Base-by-base conservation (phyloP, 306 rosid genomes). In the Rubus idaeus region DNA sequence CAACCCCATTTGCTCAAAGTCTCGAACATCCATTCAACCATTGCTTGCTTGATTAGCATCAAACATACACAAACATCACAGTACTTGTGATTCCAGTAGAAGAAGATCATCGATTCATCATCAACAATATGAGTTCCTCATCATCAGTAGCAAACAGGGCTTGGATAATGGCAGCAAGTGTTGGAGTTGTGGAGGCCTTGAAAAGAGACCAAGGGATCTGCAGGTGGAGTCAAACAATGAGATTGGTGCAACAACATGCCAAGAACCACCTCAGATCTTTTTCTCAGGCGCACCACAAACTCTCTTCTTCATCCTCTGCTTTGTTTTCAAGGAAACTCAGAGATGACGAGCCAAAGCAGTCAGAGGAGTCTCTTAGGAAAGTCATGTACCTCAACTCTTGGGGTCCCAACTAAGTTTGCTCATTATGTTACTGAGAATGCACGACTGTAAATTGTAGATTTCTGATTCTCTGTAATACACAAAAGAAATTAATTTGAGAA, bases 341-440 rank as follows among this genome's bases (percentile, higher is more conserved):
- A 73, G 89, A 89, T 18, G 90, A 86, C 51, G 70, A 84, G 49
- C 45, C 64, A 53, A 89, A 83, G 79, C 79, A 81, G n/a, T 83
- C 90, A 35, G 96, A 93, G 81, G 98, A 90, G 51, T 86, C 98
- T 75, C 80, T 88, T 0, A 88, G 90, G 79, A 87, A 74, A 0
- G 90, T 90, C 68, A 87, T 91, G 93, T 91, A 84, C 76, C 85
- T 88, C 81, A 90, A 92, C 60, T 77, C 73, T 10, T 90, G 94
- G 91, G 94, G 87, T 62, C 91, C 89, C 39, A 87, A 87, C 47
- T 62, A 20, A 58, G 1, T 23, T 9, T 58, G 3, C 5, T 58
- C 0, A 0, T 3, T 26, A 30, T 30, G 35, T 30, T 58, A 23
- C 64, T 10, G 16, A 58, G 64, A 26, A 26, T 10, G 30, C 35